Base-by-base conservation (phyloP, 805 yeast species). In the Myxozyma neotropica region DNA sequence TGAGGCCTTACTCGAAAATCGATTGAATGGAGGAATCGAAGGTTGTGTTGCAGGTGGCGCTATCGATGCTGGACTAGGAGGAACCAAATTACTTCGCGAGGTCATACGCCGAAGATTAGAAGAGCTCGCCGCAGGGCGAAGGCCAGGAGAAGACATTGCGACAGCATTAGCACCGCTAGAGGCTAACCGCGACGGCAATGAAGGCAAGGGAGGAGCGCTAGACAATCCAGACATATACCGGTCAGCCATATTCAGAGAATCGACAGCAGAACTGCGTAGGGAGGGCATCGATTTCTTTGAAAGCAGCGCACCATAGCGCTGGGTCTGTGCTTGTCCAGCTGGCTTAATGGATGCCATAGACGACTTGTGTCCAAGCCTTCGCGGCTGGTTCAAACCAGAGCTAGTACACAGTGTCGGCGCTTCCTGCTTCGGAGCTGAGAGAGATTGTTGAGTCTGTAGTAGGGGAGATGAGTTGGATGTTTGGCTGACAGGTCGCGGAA, bases 231-330 rank as follows among this genome's bases (percentile, higher is more conserved):
- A 24, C 39, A 35, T 17, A 2, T 23, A 43, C 3, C 45, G 35
- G 23, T 36, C 40, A n/a, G n/a, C 51, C 17, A n/a, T 38, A 4
- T 24, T 44, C 13, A 23, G 19, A 21, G 57, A 29, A 13, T 53
- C 58, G 6, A 46, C 5, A 13, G 43, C 55, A n/a, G 60, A 51
- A 10, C 52, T 43, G n/a, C 66, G 58, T 10, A 62, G 51, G 4
- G 61, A 56, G 3, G 66, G 66, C 66, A 62, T 62, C 10, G 66
- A 62, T 26, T 62, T 62, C 53, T 62, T 62, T 21, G 66, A 44
- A 29, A 62, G 54, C 13, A 62, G 40, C 6, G 62, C n/a, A 19
- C 53, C 53, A 31, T 53, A 29, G 7, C 59, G 53, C 24, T 35
- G 53, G 23, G n/a, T 33, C 13, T 36, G 12, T 21, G 45, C 19